Percentiles rank a stretch among this genome's conserved stretches.
phyloP scores from a whole-genome alignment of 139 green algal species.

The Astrephomene gubernaculifera region DNA sequence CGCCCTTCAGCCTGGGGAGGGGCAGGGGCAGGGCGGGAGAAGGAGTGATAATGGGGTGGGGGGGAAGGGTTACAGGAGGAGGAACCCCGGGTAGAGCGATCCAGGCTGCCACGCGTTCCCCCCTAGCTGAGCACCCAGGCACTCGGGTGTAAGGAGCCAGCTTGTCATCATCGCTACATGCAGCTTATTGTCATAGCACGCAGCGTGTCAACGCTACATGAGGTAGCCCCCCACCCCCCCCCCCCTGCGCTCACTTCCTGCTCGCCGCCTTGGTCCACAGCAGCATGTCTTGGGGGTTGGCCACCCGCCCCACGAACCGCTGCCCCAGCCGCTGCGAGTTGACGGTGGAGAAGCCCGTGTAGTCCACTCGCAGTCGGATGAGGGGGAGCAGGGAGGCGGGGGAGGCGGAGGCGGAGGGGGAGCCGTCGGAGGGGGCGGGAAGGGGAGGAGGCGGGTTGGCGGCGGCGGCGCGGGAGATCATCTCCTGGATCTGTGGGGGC shows the following conservation, averaged over 20 bases:
- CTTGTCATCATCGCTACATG: too few relatives aligned
- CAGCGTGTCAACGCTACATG: too few relatives aligned
- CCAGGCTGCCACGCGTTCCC: too few relatives aligned
- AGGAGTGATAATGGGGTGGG: too few relatives aligned
- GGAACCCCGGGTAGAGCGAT: too few relatives aligned
- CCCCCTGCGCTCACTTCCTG: slow-evolving; percentile 19
- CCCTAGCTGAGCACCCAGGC: too few relatives aligned
- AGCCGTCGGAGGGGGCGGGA: neutral
- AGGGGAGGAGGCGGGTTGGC: neutral
- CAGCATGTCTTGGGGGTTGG: slow-evolving; percentile 97
- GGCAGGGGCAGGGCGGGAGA: too few relatives aligned
- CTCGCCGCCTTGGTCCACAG: slow-evolving; percentile 85
- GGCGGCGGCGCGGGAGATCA: slow-evolving; percentile 43
- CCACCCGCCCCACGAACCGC: slow-evolving; percentile 95
- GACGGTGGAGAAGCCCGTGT: slow-evolving; percentile 96
- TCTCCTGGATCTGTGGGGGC: slow-evolving; percentile 46
- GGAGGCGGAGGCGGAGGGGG: neutral
- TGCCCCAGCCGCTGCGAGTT: slow-evolving; percentile 96
- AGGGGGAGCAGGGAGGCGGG: slow-evolving; percentile 72
- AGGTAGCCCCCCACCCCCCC: too few relatives aligned
- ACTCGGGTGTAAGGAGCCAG: too few relatives aligned
- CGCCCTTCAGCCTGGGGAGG: neutral
- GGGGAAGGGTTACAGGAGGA: too few relatives aligned
- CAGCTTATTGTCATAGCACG: too few relatives aligned
- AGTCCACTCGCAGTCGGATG: slow-evolving; percentile 91